phyloP scores from a whole-genome alignment of 805 yeast species.

The Peterozyma xylosa region DNA sequence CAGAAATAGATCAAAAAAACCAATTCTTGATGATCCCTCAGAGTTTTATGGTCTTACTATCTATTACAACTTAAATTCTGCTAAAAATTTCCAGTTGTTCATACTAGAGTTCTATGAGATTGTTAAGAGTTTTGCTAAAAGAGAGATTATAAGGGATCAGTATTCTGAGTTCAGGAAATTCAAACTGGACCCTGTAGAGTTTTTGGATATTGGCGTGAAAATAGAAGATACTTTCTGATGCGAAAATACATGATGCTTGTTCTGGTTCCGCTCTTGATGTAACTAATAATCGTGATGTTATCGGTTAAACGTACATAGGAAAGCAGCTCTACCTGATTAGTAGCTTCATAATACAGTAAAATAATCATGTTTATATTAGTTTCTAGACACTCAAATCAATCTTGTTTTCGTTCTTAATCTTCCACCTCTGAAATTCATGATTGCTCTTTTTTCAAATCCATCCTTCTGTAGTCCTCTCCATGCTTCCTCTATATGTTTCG shows the following conservation, averaged over 20 bases:
- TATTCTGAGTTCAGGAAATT: background rate
- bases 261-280: too few relatives aligned
- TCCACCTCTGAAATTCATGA: slow-evolving; percentile 70
- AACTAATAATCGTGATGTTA: too few relatives aligned
- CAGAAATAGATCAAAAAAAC: too few relatives aligned
- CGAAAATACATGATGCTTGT: too few relatives aligned
- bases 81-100: background rate
- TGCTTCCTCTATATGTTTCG: slow-evolving; percentile 82
- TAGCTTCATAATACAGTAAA: too few relatives aligned
- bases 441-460: slow-evolving; percentile 51
- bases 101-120: background rate
- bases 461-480: slow-evolving; percentile 69
- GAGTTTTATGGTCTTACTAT: background rate
- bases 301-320: too few relatives aligned
- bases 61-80: background rate
- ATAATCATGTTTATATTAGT: too few relatives aligned
- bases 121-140: background rate
- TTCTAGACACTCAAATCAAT: slow-evolving; percentile 27
- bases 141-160: background rate
- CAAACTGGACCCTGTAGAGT: background rate
- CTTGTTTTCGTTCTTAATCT: slow-evolving; percentile 43
- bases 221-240: too few relatives aligned
- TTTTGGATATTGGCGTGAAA: too few relatives aligned
- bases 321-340: too few relatives aligned
- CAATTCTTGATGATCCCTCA: too few relatives aligned